phyloP scores from a whole-genome alignment of 352 stramenopile genomes.

The Pythium rhizo-oryzae region DNA sequence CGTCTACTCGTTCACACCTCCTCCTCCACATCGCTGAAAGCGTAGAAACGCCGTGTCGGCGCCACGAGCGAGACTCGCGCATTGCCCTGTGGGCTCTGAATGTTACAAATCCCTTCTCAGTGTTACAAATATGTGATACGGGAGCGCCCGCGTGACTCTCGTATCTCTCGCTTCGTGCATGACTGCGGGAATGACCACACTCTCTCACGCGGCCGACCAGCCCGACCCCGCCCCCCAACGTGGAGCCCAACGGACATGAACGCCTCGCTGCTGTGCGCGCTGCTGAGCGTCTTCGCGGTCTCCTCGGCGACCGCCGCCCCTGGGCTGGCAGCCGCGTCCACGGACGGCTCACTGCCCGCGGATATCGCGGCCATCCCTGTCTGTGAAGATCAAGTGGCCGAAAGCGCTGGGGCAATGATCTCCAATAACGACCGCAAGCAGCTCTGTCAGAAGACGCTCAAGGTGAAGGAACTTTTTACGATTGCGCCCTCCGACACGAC shows the following conservation, averaged over 20 bases:
- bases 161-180: no score
- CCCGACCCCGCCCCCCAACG: no score
- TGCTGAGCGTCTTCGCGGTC: constrained; percentile 7
- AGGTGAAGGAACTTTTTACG: constrained; percentile 54
- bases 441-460: constrained; percentile 51
- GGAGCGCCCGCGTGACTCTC: no score
- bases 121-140: no score
- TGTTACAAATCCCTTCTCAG: no score
- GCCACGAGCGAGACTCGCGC: no score
- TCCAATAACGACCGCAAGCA: constrained; percentile 55
- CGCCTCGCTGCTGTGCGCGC: constrained; percentile 6
- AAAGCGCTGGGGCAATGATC: constrained; percentile 33
- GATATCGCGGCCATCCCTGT: constrained; percentile 36
- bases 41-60: no score
- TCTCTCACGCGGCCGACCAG: no score
- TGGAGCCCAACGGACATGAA: constrained; percentile 5
- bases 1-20: no score
- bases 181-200: no score
- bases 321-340: constrained; percentile 29
- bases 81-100: no score
- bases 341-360: background rate
- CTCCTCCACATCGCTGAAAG: no score
- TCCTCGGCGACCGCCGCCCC: background rate
- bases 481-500: constrained; percentile 29
- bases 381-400: constrained; percentile 47